A percentile compares a stretch with the other conserved stretches of the same genome.
Evolutionary conservation across 768 basidiomycete species (phyloP).

Genomic region (Trichaptum fuscoviolaceum): DNA sequence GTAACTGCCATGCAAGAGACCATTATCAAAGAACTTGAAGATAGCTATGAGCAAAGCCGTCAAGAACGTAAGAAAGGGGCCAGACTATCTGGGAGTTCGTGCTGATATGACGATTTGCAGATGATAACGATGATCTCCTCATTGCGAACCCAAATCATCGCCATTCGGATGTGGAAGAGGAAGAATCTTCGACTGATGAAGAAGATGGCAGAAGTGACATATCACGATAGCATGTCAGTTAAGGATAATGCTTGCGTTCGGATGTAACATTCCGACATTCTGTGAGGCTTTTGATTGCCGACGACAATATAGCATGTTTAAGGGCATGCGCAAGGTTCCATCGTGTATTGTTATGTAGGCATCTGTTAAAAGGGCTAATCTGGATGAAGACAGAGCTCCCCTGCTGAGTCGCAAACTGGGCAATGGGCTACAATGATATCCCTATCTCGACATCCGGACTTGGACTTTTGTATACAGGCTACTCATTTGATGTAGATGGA

Average conservation of each 20-base stretch:
- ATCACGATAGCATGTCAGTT: not conserved
- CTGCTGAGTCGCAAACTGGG: not conserved
- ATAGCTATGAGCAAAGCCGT: conserved; percentile 53
- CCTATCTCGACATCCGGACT: no score
- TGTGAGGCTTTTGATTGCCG: not conserved
- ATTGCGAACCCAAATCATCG: conserved; percentile 66
- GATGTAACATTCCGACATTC: not conserved
- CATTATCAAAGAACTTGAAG: conserved; percentile 66
- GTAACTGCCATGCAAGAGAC: conserved; percentile 55
- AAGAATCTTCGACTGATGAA: conserved; percentile 2
- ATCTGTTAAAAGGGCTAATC: not conserved
- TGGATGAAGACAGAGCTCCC: not conserved
- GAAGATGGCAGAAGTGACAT: not conserved
- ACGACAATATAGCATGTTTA: not conserved
- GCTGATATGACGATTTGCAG: conserved; percentile 12
- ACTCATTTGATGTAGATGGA: no score
- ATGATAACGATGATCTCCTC: conserved; percentile 54
- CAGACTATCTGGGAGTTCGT: conserved; percentile 7
- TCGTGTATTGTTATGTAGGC: not conserved
- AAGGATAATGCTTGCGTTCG: not conserved
- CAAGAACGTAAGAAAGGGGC: conserved; percentile 39
- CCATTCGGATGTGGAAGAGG: conserved; percentile 16
- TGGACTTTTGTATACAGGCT: no score
- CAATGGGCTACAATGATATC: not conserved
- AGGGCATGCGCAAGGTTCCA: not conserved